Base-by-base conservation (phyloP, 1,284 basidiomycete species). In the Polyporus tsugae region DNA sequence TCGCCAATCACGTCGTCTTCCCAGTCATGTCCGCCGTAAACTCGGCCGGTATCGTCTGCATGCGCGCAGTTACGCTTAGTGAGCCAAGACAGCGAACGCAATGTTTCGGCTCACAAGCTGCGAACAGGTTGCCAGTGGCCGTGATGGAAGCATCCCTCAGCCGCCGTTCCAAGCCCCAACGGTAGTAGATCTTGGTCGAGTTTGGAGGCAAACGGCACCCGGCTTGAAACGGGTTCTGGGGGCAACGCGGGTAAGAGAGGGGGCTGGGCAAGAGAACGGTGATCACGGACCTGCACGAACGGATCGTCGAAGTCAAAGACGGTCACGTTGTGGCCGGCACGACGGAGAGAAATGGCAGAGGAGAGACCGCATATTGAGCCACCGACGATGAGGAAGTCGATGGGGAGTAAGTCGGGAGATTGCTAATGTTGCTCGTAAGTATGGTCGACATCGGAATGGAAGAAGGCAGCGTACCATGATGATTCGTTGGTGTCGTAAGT, bases 341-440 rank as follows among this genome's bases (percentile, higher is more conserved):
- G 66, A 29, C 72, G 63, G 60, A 80, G 76, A 2, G 77, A 72
- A 44, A 78, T 75, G 1, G 79, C 78, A 2, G 75, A 65, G 36
- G 75, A 73, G 33, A 80, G 76, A 35, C 79, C 79, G 13, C 76
- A 69, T 38, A 77, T 67, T 42, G 78, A 77, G 13, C 76, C 76
- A n/a, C 79, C 79, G 57, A 80, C 61, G 67, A 80, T 65, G 53
- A 80, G 38, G 65, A 80, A 78, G n/a, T 78, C 75, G 41, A 80
- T 61, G 25, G 62, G 63, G 2, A 68, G 33, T 5, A 68, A 55
- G 29, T 63, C 60, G 10, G 58, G 49, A 1, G 19, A 15, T 7
- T 36, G 42, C 60, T 46, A n/a, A 4, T 42, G 17, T 42, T 22
- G 6, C 44, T 29, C 29, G 29, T 29, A 6, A 17, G 22, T 22